These are phyloP conservation scores for Xanthoparmelia taractica DNA, from an alignment of 495 filamentous ascomycete genomes.

Conservation along the genomic window DNA sequence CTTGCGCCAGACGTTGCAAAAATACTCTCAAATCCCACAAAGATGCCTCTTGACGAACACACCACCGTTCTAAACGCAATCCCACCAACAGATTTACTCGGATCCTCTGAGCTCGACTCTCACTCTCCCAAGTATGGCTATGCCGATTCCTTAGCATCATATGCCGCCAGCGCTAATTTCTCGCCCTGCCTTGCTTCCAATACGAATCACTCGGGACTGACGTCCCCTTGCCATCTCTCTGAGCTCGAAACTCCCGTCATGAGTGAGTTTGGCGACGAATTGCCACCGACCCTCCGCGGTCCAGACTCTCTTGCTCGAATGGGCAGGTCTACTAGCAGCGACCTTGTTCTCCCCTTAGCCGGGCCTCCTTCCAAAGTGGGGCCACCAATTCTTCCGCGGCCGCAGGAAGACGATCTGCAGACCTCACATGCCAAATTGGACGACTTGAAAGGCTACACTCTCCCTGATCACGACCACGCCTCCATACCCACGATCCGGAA, in stretches of 20 bases:
- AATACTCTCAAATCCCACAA: not conserved
- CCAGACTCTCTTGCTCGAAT: slow-evolving; percentile 9
- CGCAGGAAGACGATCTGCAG: slow-evolving; percentile 3
- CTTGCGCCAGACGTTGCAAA: not conserved
- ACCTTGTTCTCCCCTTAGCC: slow-evolving; percentile 1
- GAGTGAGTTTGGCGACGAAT: slow-evolving; percentile 22
- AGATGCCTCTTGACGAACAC: not conserved
- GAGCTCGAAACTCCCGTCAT: slow-evolving; percentile 23
- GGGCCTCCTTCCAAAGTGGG: not conserved
- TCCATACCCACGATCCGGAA: slow-evolving; percentile 23
- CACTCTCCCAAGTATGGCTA: slow-evolving; percentile 9
- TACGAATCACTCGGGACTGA: slow-evolving; percentile 14
- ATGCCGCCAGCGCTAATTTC: slow-evolving; percentile 18
- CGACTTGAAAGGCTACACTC: slow-evolving; percentile 24
- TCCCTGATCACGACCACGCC: slow-evolving; percentile 21
- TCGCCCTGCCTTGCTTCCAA: slow-evolving; percentile 19
- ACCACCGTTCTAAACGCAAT: not conserved
- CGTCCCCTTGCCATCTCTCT: slow-evolving; percentile 25
- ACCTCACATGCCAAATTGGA: not conserved
- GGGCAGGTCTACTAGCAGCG: slow-evolving; percentile 1
- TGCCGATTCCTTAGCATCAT: slow-evolving; percentile 14
- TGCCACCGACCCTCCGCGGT: slow-evolving; percentile 6
- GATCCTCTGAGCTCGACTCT: slow-evolving; percentile 5
- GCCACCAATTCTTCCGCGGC: not conserved
- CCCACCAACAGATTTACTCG: not conserved